These are phyloP conservation scores for Globisporangium spiculum DNA, from an alignment of 352 stramenopile genomes.

Conservation along the genomic window DNA sequence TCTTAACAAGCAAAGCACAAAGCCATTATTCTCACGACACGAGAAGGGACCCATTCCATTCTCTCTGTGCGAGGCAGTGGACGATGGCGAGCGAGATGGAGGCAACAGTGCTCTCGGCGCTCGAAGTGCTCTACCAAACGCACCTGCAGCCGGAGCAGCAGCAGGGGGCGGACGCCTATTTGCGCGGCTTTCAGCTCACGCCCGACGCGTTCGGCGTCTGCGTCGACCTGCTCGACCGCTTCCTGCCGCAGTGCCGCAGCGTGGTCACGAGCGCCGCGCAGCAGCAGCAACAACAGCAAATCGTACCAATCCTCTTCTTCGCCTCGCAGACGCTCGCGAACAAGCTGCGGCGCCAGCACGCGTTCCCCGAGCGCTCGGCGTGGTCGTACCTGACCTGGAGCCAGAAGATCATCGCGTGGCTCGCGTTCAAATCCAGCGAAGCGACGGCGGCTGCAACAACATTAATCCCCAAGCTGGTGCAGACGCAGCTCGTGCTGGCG, in stretches of 20 bases:
- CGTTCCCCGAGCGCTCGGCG: constrained; percentile 24
- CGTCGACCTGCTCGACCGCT: constrained; percentile 54
- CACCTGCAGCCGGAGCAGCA: constrained; percentile 54
- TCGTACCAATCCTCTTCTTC: constrained; percentile 70
- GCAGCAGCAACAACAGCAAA: constrained; percentile 18
- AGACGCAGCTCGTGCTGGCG: constrained; percentile 71
- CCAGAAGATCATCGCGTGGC: constrained; percentile 54
- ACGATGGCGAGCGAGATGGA: constrained; percentile 19
- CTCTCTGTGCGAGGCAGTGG: background rate
- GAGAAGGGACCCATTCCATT: background rate
- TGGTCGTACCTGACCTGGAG: constrained; percentile 40
- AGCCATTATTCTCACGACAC: background rate
- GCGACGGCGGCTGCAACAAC: background rate
- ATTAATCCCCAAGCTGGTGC: constrained; percentile 53
- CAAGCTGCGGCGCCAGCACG: constrained; percentile 65
- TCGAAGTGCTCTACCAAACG: constrained; percentile 60
- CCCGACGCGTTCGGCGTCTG: constrained; percentile 77
- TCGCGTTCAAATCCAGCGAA: constrained; percentile 24
- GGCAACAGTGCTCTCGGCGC: constrained; percentile 38
- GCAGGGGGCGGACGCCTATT: constrained; percentile 64
- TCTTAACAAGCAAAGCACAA: too few species aligned
- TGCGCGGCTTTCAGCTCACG: constrained; percentile 79
- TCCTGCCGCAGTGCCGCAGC: constrained; percentile 27
- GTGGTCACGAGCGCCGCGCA: constrained; percentile 4
- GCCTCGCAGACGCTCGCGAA: constrained; percentile 79